Evolutionary conservation across 768 basidiomycete species (phyloP).

Genomic region (Termitomyces sp.): DNA sequence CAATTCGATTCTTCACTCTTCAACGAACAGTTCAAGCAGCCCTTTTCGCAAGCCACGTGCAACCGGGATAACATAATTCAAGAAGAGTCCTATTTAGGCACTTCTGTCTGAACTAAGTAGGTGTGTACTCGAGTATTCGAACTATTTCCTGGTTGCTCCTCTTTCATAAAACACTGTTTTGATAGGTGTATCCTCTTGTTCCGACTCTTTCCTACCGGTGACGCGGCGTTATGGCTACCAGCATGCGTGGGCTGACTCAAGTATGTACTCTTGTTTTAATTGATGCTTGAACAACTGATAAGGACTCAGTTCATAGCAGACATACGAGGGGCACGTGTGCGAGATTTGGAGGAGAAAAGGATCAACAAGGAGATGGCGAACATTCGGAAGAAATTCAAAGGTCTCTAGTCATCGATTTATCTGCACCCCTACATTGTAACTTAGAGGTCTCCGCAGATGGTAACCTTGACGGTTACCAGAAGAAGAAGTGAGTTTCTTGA

Average conservation of each 20-base stretch:
- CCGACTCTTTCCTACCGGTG: neutral
- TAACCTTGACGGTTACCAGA: constrained; percentile 85
- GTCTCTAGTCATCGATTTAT: constrained; percentile 28
- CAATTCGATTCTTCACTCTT: neutral
- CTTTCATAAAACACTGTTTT: neutral
- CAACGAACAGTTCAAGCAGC: neutral
- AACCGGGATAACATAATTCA: neutral
- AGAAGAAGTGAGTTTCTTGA: constrained; percentile 68
- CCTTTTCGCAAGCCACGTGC: neutral
- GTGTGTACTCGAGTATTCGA: neutral
- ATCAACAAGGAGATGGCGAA: constrained; percentile 99
- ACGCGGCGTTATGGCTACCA: constrained; percentile 69
- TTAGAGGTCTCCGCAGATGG: constrained; percentile 45
- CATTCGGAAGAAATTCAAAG: constrained; percentile 98
- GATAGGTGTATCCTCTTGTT: neutral
- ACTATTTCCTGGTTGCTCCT: neutral
- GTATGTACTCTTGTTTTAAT: constrained; percentile 27
- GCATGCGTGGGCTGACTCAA: constrained; percentile 91
- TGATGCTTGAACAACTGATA: constrained; percentile 9
- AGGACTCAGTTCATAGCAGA: constrained; percentile 89
- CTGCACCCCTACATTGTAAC: neutral
- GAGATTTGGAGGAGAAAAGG: constrained; percentile 96
- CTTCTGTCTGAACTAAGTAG: neutral
- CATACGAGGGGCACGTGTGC: constrained; percentile 92
- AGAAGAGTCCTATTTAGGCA: neutral